phyloP scores from a whole-genome alignment of 1,284 basidiomycete species.

The Porogramme epimiltina region DNA sequence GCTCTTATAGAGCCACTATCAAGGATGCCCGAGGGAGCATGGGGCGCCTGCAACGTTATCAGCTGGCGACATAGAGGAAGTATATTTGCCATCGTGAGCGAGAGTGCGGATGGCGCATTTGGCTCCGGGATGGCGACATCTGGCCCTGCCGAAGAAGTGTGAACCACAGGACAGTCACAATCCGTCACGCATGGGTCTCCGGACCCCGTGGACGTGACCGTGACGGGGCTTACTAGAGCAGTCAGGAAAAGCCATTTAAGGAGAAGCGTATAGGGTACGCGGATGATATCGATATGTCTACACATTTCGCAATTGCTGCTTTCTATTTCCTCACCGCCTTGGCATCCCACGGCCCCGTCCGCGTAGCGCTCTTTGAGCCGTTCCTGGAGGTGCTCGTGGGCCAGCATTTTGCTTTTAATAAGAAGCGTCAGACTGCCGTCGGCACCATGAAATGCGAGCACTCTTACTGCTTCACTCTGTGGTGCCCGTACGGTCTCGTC shows the following conservation, averaged over 20 bases:
- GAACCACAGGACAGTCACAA: slow-evolving; percentile 18
- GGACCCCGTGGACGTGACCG: slow-evolving; percentile 4
- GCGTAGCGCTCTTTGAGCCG: slow-evolving; percentile 81
- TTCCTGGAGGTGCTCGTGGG: slow-evolving; percentile 82
- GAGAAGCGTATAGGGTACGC: background rate
- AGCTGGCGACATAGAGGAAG: slow-evolving; percentile 18
- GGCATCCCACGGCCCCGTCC: slow-evolving; percentile 82
- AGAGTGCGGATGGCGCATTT: slow-evolving; percentile 30
- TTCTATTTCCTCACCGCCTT: slow-evolving; percentile 47
- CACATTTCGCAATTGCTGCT: slow-evolving; percentile 24
- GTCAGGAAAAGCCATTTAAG: too few relatives aligned
- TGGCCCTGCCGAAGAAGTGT: slow-evolving; percentile 9
- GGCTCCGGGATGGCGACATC: slow-evolving; percentile 31
- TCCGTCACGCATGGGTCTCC: background rate
- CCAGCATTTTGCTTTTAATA: slow-evolving; percentile 63
- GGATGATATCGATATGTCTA: slow-evolving; percentile 27
- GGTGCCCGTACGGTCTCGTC: slow-evolving; percentile 96
- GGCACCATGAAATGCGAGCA: background rate
- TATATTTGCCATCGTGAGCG: slow-evolving; percentile 20
- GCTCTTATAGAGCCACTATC: slow-evolving; percentile 18
- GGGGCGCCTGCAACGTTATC: slow-evolving; percentile 16
- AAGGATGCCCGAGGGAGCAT: background rate
- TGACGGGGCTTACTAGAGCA: too few relatives aligned
- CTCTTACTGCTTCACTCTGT: slow-evolving; percentile 82
- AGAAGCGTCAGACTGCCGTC: slow-evolving; percentile 6